These are phyloP conservation scores for Fraxinus platypoda DNA, from an alignment of 305 asterid species.

Conservation along the genomic window DNA sequence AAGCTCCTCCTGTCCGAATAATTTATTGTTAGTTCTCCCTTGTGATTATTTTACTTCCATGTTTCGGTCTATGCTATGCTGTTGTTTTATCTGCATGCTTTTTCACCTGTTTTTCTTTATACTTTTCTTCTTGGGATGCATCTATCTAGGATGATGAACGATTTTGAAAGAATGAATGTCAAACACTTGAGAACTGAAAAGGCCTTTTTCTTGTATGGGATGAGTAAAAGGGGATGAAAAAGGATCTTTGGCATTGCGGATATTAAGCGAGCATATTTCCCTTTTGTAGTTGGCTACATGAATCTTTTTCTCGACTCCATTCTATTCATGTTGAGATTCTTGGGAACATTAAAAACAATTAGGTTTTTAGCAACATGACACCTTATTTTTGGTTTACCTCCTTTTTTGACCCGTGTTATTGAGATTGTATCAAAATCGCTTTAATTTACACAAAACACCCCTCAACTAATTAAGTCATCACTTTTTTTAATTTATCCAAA, in stretches of 20 bases:
- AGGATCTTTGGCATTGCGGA: background rate
- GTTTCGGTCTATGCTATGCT: background rate
- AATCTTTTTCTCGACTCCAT: background rate
- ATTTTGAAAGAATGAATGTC: background rate
- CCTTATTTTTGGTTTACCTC: background rate
- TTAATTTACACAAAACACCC: background rate
- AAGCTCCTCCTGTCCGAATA: background rate
- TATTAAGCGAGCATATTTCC: background rate
- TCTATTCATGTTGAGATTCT: background rate
- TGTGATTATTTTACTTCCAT: background rate
- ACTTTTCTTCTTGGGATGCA: background rate
- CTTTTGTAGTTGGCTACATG: background rate
- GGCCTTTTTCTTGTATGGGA: background rate
- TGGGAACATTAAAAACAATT: background rate
- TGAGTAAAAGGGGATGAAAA: background rate
- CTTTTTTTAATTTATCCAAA: background rate
- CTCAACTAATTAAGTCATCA: background rate
- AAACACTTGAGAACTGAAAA: background rate
- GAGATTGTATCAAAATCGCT: background rate
- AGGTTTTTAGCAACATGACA: background rate
- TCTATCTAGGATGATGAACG: background rate
- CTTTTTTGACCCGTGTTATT: background rate
- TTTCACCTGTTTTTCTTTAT: background rate
- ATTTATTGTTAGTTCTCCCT: background rate
- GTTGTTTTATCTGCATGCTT: background rate